Base-by-base conservation (phyloP, 2,329 filamentous ascomycete genomes). In the Emericellopsis atlantica region DNA sequence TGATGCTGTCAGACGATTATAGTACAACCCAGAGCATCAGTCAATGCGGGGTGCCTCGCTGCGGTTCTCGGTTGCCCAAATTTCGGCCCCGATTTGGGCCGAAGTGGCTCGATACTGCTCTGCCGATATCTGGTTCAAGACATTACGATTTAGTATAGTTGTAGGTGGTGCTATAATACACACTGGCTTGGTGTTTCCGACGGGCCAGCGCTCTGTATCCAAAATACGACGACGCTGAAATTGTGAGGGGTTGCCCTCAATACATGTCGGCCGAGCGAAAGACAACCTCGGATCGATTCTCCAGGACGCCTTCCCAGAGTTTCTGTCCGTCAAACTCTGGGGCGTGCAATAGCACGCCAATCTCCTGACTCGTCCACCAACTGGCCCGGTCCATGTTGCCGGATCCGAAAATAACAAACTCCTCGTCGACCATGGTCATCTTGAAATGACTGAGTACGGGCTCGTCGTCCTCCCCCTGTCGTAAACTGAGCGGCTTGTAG, bases 331-430 rank as follows among this genome's bases (percentile, higher is more conserved):
- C 46, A 32, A 64, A 59, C 1, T 51, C 57, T 3, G 62, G 62
- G n/a, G 61, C 60, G 36, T 70, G 60, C 41, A 78, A 70, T 33
- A 78, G 51, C 24, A 92, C 65, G 1, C 85, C 85, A 18, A 92
- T 63, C 60, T 93, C 86, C 59, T 92, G 86, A 56, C 83, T 89
- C 5, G 86, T 92, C 59, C 76, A 89, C 83, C 84, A 92, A 54
- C 83, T 89, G 7, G 86, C 84, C 1, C 85, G 73, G 59, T 93
- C 86, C 69, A 89, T 76, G 54, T 93, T 93, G 1, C 84, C 85
- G 15, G 83, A 89, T 0, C 86, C 86, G 3, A 92, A 61, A 1
- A 92, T 67, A 2, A 80, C 66, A 16, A 78, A 75, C 45, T 77
- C 66, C 1, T 67, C 67, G 54, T 93, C 86, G 3, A 90, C 72